phyloP scores from a whole-genome alignment of 2,329 filamentous ascomycete genomes.

The Aspergillus terreus region DNA sequence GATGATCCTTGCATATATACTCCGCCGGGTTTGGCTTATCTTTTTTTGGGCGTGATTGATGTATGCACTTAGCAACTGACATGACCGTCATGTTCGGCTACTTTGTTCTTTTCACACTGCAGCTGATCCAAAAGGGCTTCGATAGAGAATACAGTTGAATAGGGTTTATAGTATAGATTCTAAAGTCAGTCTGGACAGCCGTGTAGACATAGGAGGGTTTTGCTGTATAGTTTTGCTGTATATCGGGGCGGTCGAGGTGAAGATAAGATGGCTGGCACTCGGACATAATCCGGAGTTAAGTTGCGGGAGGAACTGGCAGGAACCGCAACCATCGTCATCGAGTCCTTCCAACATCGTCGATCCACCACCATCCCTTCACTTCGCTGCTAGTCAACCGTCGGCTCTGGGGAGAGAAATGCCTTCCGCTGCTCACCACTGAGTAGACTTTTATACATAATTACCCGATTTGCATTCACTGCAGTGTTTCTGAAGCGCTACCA shows the following conservation, averaged over 20 bases:
- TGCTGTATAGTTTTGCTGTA: too few species aligned
- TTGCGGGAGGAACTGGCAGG: not conserved
- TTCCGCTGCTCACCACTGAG: not conserved
- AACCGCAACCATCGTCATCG: constrained; percentile 13
- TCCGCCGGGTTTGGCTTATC: constrained; percentile 15
- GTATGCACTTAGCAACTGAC: constrained; percentile 15
- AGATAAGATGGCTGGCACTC: not conserved
- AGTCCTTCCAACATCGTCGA: not conserved
- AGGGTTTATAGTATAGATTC: not conserved
- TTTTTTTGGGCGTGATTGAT: constrained; percentile 19
- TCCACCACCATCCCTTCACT: not conserved
- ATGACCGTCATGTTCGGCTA: constrained; percentile 6
- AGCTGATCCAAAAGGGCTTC: constrained; percentile 3
- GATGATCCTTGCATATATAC: constrained; percentile 27
- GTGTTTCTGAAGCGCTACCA: not conserved
- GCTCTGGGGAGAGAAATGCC: not conserved
- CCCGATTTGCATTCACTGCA: not conserved
- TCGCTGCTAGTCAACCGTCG: not conserved
- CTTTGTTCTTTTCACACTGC: not conserved
- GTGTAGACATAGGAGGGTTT: too few species aligned
- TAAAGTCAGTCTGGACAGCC: not conserved
- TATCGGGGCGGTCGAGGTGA: too few species aligned
- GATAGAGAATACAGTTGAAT: constrained; percentile 5
- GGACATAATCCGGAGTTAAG: constrained; percentile 14
- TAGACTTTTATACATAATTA: not conserved